Conservation (phyloP, 2,329 filamentous ascomycete genomes). For the Cladosporium colombiae region DNA sequence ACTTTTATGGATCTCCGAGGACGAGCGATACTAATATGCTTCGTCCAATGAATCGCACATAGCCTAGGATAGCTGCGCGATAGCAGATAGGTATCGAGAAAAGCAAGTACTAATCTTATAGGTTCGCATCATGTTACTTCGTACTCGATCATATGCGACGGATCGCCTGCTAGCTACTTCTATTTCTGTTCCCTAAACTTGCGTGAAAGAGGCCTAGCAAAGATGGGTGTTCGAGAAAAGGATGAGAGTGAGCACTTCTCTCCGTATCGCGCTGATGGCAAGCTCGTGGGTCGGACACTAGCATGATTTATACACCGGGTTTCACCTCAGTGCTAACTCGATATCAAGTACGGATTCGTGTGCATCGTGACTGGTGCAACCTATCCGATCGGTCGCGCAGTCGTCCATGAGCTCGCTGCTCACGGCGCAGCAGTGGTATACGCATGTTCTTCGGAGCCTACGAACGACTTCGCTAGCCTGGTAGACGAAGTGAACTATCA, state of each 20-base stretch:
- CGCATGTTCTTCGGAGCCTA: conserved; percentile 49
- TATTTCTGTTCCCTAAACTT: background rate
- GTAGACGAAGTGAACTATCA: conserved; percentile 46
- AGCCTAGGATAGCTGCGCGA: background rate
- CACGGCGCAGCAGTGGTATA: conserved; percentile 67
- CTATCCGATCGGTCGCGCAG: conserved; percentile 61
- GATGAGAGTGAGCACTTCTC: conserved; percentile 51
- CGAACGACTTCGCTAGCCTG: conserved; percentile 46
- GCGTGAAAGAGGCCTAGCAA: too few relatives aligned
- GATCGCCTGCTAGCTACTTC: background rate
- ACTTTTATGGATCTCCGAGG: background rate
- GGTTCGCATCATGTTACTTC: background rate
- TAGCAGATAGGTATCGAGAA: background rate
- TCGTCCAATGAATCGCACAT: background rate
- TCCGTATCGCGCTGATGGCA: conserved; percentile 59
- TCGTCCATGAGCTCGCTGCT: conserved; percentile 61
- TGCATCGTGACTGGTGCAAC: conserved; percentile 65
- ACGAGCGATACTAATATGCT: background rate
- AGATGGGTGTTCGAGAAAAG: conserved; percentile 16
- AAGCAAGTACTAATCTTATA: background rate
- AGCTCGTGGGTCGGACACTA: conserved; percentile 42
- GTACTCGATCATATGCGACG: background rate
- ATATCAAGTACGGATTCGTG: conserved; percentile 58
- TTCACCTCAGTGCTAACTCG: background rate
- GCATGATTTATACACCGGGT: background rate